These are phyloP conservation scores for Microthyrium microscopicum DNA, from an alignment of 2,329 filamentous ascomycete species.

Conservation along the genomic window DNA sequence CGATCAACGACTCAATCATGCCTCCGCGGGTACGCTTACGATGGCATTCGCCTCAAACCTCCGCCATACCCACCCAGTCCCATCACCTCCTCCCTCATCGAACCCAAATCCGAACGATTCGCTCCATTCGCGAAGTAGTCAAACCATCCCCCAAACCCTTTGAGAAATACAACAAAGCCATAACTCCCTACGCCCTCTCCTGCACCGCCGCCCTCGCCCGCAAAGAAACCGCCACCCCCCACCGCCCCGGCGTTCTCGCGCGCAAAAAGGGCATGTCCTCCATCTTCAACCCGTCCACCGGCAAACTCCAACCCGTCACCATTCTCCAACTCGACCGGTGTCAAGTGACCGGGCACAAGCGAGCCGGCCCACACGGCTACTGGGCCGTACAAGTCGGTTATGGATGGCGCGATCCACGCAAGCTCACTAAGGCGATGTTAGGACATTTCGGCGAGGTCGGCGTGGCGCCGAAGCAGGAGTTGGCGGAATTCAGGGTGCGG, in stretches of 20 bases:
- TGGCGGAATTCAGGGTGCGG: slow-evolving; percentile 78
- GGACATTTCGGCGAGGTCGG: slow-evolving; percentile 77
- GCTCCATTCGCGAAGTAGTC: slow-evolving; percentile 7
- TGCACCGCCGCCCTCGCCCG: slow-evolving; percentile 32
- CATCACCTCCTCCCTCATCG: slow-evolving; percentile 3
- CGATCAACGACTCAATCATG: background rate
- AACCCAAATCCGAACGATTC: slow-evolving; percentile 5
- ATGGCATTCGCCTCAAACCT: slow-evolving; percentile 1
- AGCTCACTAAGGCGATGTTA: slow-evolving; percentile 65
- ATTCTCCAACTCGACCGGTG: slow-evolving; percentile 87
- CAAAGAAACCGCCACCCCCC: slow-evolving; percentile 39
- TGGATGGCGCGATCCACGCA: slow-evolving; percentile 56
- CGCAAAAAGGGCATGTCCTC: slow-evolving; percentile 95
- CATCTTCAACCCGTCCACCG: slow-evolving; percentile 60
- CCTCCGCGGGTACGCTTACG: background rate
- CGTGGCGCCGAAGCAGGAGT: slow-evolving; percentile 65
- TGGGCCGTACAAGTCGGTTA: slow-evolving; percentile 82
- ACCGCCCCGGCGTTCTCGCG: slow-evolving; percentile 67
- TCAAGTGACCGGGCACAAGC: slow-evolving; percentile 79
- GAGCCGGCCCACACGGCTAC: slow-evolving; percentile 65
- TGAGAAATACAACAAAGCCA: slow-evolving; percentile 4
- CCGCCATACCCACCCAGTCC: slow-evolving; percentile 4
- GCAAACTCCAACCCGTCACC: slow-evolving; percentile 68
- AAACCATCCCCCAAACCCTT: slow-evolving; percentile 5
- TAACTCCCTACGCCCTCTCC: slow-evolving; percentile 11